Evolutionary conservation across 108 stramenopile genomes (phyloP).

Genomic region (Bacterosira constricta): DNA sequence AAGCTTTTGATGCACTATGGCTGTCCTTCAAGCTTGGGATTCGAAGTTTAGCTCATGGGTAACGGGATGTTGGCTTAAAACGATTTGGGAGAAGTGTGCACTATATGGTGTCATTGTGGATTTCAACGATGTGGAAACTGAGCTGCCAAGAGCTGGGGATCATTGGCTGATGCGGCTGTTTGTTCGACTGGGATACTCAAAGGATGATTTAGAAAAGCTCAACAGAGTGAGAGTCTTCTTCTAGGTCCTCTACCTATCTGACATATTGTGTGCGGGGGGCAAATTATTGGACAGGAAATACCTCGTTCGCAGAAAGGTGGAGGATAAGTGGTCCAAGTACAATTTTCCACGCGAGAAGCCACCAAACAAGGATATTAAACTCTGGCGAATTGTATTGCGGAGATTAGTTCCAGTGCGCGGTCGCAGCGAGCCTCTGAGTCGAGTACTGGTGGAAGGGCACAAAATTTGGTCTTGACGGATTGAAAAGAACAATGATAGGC

Average conservation of each 20-base stretch:
- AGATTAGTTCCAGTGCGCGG: too few relatives aligned
- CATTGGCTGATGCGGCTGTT: not conserved
- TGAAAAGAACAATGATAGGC: too few relatives aligned
- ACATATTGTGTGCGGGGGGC: not conserved
- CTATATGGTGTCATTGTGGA: not conserved
- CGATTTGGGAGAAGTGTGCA: not conserved
- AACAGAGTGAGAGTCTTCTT: not conserved
- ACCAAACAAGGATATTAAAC: too few relatives aligned
- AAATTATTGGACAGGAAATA: not conserved
- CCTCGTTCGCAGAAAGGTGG: too few relatives aligned
- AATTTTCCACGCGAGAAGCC: too few relatives aligned
- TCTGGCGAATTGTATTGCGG: too few relatives aligned
- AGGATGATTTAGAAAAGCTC: not conserved
- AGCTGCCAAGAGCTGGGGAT: not conserved
- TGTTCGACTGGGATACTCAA: not conserved
- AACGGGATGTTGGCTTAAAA: not conserved
- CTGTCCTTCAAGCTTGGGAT: not conserved
- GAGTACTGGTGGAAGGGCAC: too few relatives aligned
- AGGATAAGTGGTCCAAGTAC: too few relatives aligned
- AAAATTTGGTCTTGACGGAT: too few relatives aligned
- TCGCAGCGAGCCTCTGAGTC: too few relatives aligned
- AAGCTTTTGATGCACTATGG: slow-evolving; percentile 15
- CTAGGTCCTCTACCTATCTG: not conserved
- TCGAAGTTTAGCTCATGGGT: not conserved
- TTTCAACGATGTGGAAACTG: not conserved